A percentile compares a stretch with the other conserved stretches of the same genome.
Evolutionary conservation across 805 yeast genomes (phyloP).

Genomic region (Metschnikowia chrysomelidarum): DNA sequence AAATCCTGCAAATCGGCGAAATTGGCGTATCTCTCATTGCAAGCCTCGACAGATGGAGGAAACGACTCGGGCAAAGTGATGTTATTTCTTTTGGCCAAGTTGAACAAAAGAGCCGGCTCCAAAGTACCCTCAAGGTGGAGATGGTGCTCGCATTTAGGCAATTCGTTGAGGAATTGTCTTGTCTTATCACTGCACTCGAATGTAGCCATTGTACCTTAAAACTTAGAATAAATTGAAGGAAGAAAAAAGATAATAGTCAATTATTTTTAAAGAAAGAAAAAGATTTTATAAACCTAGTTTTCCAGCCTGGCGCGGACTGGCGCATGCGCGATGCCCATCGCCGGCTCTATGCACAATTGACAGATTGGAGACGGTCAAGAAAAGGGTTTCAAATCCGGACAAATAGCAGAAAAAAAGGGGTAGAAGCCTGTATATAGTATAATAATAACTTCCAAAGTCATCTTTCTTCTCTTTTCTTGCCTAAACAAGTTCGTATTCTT

Average conservation of each 20-base stretch:
- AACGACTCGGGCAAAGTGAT: slow-evolving; percentile 59
- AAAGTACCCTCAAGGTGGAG: slow-evolving; percentile 82
- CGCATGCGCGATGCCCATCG: slow-evolving; percentile 8
- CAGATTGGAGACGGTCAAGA: slow-evolving; percentile 1
- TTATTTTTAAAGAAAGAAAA: too few species aligned
- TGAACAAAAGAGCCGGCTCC: slow-evolving; percentile 70
- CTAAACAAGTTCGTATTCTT: too few species aligned
- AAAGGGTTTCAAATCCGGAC: neutral
- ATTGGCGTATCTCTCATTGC: slow-evolving; percentile 52
- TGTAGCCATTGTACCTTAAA: slow-evolving; percentile 9
- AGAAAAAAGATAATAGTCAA: too few species aligned
- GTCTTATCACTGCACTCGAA: slow-evolving; percentile 26
- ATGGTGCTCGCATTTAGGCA: slow-evolving; percentile 88
- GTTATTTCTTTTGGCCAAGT: slow-evolving; percentile 63
- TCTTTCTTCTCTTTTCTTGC: too few species aligned
- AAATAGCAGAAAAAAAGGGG: neutral
- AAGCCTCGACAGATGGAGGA: slow-evolving; percentile 56
- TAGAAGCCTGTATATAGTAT: too few species aligned
- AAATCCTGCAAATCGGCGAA: slow-evolving; percentile 76
- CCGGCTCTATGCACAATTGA: slow-evolving; percentile 1
- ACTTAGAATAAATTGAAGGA: too few species aligned
- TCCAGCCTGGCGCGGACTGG: slow-evolving; percentile 5
- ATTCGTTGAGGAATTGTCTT: slow-evolving; percentile 54
- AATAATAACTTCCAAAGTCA: too few species aligned
- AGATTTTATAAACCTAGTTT: too few species aligned